These are phyloP conservation scores for Coemansia sp. DNA, from an alignment of 192 early-diverging fungal species.

Conservation along the genomic window DNA sequence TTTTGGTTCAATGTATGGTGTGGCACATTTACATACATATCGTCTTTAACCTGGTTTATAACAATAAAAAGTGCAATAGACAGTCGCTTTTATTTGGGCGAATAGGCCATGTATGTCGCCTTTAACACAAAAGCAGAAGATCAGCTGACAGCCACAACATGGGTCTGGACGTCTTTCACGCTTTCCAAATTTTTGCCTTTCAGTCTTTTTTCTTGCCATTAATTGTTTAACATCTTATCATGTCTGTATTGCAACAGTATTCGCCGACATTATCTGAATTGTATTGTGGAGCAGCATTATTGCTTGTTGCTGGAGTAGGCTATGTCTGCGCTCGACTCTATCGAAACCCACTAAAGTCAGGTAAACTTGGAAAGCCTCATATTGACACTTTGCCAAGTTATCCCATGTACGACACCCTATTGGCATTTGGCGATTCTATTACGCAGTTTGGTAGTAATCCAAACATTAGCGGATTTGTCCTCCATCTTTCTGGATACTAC, in stretches of 20 bases:
- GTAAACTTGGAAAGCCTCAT: background rate
- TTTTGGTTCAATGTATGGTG: too few species aligned
- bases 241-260: background rate
- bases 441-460: conserved; percentile 30
- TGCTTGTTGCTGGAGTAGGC: background rate
- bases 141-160: background rate
- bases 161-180: background rate
- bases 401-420: conserved; percentile 24
- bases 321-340: background rate
- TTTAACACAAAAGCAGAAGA: background rate
- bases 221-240: background rate
- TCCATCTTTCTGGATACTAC: conserved; percentile 56
- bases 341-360: too few species aligned
- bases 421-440: conserved; percentile 42
- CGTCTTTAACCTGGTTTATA: background rate
- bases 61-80: too few species aligned
- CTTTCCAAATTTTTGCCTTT: background rate
- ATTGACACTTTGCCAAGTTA: background rate
- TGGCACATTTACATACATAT: background rate
- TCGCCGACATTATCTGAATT: background rate
- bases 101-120: background rate
- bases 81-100: too few species aligned
- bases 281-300: background rate
- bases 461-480: conserved; percentile 52
- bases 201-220: background rate